Evolutionary conservation across 1,284 basidiomycete genomes (phyloP).

Genomic region (Puccinia horiana): DNA sequence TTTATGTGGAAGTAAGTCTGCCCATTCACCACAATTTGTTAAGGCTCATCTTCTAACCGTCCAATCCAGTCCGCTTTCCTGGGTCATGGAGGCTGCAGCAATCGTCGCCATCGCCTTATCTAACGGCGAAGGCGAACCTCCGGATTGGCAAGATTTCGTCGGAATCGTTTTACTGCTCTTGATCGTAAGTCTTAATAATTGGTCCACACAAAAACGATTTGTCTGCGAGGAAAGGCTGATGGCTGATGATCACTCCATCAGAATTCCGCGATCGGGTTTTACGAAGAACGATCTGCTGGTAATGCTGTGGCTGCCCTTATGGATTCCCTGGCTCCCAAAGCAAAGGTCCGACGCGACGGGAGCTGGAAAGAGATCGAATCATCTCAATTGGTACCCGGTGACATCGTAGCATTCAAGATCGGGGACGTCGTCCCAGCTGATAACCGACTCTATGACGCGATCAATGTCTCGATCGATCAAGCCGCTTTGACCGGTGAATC

Average conservation of each 20-base stretch:
- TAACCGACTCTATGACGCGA: conserved; percentile 42
- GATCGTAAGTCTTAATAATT: conserved; percentile 60
- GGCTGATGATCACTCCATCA: not conserved
- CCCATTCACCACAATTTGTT: not conserved
- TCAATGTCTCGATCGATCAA: conserved; percentile 77
- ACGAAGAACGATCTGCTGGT: conserved; percentile 94
- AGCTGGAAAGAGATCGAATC: conserved; percentile 79
- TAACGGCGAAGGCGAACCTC: conserved; percentile 80
- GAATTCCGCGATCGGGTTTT: conserved; percentile 96
- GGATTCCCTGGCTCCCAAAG: conserved; percentile 98
- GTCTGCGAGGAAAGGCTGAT: not conserved
- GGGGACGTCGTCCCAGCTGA: conserved; percentile 44
- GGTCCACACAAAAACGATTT: not conserved
- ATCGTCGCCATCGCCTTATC: conserved; percentile 94
- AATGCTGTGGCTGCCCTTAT: conserved; percentile 99
- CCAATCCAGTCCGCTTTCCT: conserved; percentile 70
- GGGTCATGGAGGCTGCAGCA: conserved; percentile 99
- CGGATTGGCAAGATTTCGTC: conserved; percentile 96
- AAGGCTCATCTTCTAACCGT: conserved; percentile 75
- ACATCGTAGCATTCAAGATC: conserved; percentile 84
- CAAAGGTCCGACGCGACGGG: conserved; percentile 81
- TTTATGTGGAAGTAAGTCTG: conserved; percentile 49
- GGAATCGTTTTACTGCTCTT: conserved; percentile 90
- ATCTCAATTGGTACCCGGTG: conserved; percentile 82
- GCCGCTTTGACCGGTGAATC: conserved; percentile 95